Conservation (phyloP, 2,329 filamentous ascomycete species). For the Peltaster fructicola region DNA sequence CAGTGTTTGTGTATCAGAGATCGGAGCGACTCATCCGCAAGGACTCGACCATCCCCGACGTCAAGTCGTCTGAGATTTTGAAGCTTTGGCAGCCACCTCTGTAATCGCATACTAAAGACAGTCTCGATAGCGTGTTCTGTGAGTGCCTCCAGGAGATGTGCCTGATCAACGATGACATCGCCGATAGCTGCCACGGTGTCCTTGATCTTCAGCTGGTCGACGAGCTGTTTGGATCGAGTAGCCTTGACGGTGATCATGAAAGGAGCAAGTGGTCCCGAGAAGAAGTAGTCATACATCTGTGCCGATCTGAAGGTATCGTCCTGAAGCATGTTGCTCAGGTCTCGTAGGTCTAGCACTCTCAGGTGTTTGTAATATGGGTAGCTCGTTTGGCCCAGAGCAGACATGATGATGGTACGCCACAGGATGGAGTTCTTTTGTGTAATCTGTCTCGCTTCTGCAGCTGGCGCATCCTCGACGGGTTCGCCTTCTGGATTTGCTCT, state of each 20-base stretch:
- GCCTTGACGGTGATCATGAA: slow-evolving; percentile 23
- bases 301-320: slow-evolving; percentile 39
- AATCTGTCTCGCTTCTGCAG: slow-evolving; percentile 8
- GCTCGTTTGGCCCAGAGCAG: slow-evolving; percentile 42
- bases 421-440: slow-evolving; percentile 42
- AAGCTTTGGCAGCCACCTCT: slow-evolving; percentile 41
- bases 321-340: slow-evolving; percentile 42
- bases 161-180: slow-evolving; percentile 21
- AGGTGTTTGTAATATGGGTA: slow-evolving; percentile 56
- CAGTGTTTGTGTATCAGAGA: slow-evolving; percentile 40
- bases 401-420: slow-evolving; percentile 52
- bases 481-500: too few species aligned
- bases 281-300: slow-evolving; percentile 40
- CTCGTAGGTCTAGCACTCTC: slow-evolving; percentile 43
- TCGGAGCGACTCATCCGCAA: slow-evolving; percentile 36
- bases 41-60: slow-evolving; percentile 42
- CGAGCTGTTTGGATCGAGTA: slow-evolving; percentile 11
- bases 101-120: slow-evolving; percentile 37
- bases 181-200: slow-evolving; percentile 31
- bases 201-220: slow-evolving; percentile 21
- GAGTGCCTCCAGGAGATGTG: slow-evolving; percentile 35
- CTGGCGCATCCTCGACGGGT: slow-evolving; percentile 1
- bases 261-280: slow-evolving; percentile 28
- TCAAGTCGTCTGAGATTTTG: slow-evolving; percentile 40
- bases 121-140: slow-evolving; percentile 19